Evolutionary conservation across 139 green algal genomes (phyloP).

Genomic region (Haematococcus lacustris): DNA sequence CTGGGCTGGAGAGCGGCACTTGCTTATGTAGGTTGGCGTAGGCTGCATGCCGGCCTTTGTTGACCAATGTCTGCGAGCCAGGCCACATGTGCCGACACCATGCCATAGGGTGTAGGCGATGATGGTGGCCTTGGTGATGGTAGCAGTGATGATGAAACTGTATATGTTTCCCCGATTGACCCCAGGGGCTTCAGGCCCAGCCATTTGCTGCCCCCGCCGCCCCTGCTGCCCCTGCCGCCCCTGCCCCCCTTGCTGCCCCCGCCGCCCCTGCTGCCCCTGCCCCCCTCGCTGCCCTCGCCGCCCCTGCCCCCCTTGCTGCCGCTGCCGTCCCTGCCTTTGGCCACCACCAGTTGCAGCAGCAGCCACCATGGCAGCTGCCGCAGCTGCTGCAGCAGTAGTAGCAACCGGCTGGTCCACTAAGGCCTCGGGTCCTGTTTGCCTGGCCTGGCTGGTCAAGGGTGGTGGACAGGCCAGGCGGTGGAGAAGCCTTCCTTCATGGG

Average conservation of each 20-base stretch:
- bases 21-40: conserved; percentile 23
- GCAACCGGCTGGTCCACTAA: neutral
- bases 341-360: too few relatives aligned
- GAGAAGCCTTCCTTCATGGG: neutral
- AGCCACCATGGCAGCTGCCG: neutral
- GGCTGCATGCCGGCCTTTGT: conserved; percentile 35
- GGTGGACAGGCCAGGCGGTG: neutral
- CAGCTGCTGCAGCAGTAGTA: neutral
- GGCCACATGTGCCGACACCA: neutral
- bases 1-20: neutral
- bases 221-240: too few relatives aligned
- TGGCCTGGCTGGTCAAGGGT: neutral
- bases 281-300: too few relatives aligned
- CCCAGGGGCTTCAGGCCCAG: neutral
- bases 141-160: neutral
- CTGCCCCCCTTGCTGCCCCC: too few relatives aligned
- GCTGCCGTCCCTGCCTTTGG: neutral
- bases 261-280: too few relatives aligned
- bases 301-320: too few relatives aligned
- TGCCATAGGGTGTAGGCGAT: neutral
- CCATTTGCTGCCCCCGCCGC: neutral
- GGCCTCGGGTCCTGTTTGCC: neutral
- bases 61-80: conserved; percentile 18
- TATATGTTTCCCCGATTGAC: neutral
- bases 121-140: neutral